Evolutionary conservation across 2,329 filamentous ascomycete genomes (phyloP).

Genomic region (Fusarium palustre): DNA sequence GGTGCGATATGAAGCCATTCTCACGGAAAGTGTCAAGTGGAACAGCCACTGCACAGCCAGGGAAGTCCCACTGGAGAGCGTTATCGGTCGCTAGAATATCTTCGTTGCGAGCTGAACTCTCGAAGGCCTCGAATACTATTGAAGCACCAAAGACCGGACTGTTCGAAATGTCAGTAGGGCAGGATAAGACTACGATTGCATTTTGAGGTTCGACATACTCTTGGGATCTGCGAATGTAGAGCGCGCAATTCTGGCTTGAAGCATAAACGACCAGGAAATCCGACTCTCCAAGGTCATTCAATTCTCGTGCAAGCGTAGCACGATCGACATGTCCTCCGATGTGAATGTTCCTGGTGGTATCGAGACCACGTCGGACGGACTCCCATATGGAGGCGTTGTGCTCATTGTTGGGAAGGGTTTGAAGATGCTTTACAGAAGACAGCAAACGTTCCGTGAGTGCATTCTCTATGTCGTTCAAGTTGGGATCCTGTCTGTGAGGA

Average conservation of each 20-base stretch:
- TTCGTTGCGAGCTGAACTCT: conserved; percentile 66
- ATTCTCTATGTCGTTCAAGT: conserved; percentile 30
- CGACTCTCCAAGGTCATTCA: conserved; percentile 22
- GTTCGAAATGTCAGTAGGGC: conserved; percentile 2
- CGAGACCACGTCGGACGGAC: conserved; percentile 33
- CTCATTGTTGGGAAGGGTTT: conserved; percentile 29
- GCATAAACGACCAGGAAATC: conserved; percentile 41
- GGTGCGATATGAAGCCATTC: conserved; percentile 43
- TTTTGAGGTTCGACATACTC: conserved; percentile 40
- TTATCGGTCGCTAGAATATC: conserved; percentile 63
- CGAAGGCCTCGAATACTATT: conserved; percentile 67
- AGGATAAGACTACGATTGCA: background rate
- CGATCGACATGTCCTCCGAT: conserved; percentile 34
- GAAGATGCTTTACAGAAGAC: conserved; percentile 28
- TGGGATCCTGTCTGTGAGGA: conserved; percentile 38
- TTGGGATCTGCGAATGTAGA: conserved; percentile 46
- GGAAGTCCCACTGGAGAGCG: conserved; percentile 70
- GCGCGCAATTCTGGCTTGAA: conserved; percentile 49
- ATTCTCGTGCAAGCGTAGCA: conserved; percentile 29
- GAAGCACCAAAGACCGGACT: conserved; percentile 44
- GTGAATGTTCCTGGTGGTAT: conserved; percentile 37
- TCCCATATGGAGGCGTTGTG: conserved; percentile 28
- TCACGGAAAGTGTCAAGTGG: conserved; percentile 49
- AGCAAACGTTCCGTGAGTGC: conserved; percentile 30
- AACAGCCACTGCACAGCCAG: conserved; percentile 63